Evolutionary conservation across 495 filamentous ascomycete genomes (phyloP), one percentile per base, ranked within the genome.

Genomic region (Glonium stellatum): DNA sequence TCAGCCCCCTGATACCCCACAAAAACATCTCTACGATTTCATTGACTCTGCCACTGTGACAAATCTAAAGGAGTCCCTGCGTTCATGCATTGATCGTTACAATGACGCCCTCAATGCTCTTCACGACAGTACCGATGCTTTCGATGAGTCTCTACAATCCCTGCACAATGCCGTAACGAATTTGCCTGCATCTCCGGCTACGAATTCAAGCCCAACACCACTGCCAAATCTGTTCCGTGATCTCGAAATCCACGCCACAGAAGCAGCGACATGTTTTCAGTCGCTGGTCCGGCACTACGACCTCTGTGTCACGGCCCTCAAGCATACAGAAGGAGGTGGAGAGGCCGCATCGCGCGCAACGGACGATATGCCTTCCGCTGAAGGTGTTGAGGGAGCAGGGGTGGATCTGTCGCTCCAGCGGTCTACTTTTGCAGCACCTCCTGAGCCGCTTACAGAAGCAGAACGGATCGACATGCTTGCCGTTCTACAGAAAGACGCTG

Each of bases 251-350:
- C 84, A 91, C 61, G 92, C 93, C 0, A 84, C 86, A 63, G 85
- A 85, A 61, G 93, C 96, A 87, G 93, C 91, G 31, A 76, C 82
- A 53, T 77, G 88, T 21, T 79, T 98, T 0, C 83, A 92, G 63
- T 87, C 86, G 1, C 78, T 98, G 21, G 91, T 89, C n/a, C 78
- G 78, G 13, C 95, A 98, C 73, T 97, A 95, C 66, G 93, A 98
- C 72, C 84, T 95, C 57, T 98, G 93, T 68, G 89, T 93, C 21
- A 91, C 84, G 3, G 95, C 95, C 0, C 85, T 97, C 31, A 88
- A 90, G 63, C 87, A 92, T 60, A 96, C 92, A 1, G 92, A 97
- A 76, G 93, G 92, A 23, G 91, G 90, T 12, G 84, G 81, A 21
- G 86, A 86, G 18, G 90, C 89, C 5, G 81, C 85, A 41, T 64